Evolutionary conservation across 805 yeast species (phyloP).

Genomic region (Metschnikowia lachancei): DNA sequence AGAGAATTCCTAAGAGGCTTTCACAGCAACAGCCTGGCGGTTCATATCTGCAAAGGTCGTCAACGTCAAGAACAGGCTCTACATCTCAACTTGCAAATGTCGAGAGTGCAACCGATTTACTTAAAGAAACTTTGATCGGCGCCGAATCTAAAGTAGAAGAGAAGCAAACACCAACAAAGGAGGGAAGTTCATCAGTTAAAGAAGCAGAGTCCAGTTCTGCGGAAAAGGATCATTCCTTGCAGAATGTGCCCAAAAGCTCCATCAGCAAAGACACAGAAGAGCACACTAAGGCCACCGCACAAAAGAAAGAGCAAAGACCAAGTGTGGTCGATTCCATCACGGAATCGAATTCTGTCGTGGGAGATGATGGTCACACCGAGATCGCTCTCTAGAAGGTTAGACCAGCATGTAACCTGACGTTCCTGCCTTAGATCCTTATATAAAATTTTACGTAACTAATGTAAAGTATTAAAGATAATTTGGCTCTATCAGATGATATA

Average conservation of each 20-base stretch:
- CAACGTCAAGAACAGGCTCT: conserved; percentile 8
- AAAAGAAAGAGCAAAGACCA: not conserved
- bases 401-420: not conserved
- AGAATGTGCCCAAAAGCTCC: not conserved
- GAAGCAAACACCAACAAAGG: not conserved
- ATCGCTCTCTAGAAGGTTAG: conserved; percentile 5
- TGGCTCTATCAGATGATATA: too few relatives aligned
- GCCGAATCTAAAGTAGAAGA: conserved; percentile 15
- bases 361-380: conserved; percentile 7
- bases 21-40: not conserved
- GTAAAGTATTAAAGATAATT: too few relatives aligned
- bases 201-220: not conserved
- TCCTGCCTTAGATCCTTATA: not conserved
- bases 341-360: conserved; percentile 1
- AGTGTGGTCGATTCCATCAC: not conserved
- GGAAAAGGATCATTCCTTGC: not conserved
- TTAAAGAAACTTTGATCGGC: conserved; percentile 44
- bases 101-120: conserved; percentile 33
- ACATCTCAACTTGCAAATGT: conserved; percentile 21
- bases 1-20: conserved; percentile 18
- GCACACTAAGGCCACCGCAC: not conserved
- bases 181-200: conserved; percentile 3
- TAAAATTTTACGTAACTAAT: too few relatives aligned
- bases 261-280: not conserved
- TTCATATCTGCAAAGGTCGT: conserved; percentile 1